Evolutionary conservation across 768 basidiomycete genomes (phyloP).

Genomic region (Pleurotus cornucopiae): DNA sequence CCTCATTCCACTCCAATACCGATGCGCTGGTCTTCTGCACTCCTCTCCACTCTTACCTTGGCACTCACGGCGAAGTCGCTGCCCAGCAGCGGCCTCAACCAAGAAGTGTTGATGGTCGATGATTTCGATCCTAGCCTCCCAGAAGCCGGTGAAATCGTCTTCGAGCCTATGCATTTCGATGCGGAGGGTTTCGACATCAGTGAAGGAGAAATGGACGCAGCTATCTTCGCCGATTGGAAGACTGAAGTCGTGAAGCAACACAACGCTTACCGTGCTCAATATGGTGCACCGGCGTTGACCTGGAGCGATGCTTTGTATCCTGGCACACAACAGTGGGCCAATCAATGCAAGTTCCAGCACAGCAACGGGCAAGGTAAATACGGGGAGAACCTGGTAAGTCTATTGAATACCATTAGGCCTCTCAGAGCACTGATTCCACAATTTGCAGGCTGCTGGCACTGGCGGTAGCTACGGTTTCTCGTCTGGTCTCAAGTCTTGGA

Average conservation of each 20-base stretch:
- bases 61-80: background rate
- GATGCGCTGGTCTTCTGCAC: background rate
- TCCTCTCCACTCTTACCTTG: background rate
- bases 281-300: conserved; percentile 19
- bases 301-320: conserved; percentile 19
- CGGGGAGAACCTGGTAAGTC: conserved; percentile 25
- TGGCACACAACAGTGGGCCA: conserved; percentile 16
- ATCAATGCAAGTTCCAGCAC: conserved; percentile 21
- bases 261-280: conserved; percentile 17
- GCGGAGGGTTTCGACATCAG: background rate
- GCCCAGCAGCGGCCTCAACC: background rate
- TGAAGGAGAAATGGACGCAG: background rate
- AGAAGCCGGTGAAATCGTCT: conserved; percentile 3
- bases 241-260: conserved; percentile 14
- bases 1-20: background rate
- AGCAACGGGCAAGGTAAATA: conserved; percentile 17
- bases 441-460: conserved; percentile 15
- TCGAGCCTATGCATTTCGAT: too few relatives aligned
- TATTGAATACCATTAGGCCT: background rate
- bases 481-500: conserved; percentile 19
- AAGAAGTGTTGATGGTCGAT: background rate
- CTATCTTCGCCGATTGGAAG: conserved; percentile 14
- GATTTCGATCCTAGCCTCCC: background rate
- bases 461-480: conserved; percentile 13
- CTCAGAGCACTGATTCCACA: background rate